These are phyloP conservation scores for Dichomitus squalens DNA, from an alignment of 1,284 basidiomycete genomes.

Conservation along the genomic window DNA sequence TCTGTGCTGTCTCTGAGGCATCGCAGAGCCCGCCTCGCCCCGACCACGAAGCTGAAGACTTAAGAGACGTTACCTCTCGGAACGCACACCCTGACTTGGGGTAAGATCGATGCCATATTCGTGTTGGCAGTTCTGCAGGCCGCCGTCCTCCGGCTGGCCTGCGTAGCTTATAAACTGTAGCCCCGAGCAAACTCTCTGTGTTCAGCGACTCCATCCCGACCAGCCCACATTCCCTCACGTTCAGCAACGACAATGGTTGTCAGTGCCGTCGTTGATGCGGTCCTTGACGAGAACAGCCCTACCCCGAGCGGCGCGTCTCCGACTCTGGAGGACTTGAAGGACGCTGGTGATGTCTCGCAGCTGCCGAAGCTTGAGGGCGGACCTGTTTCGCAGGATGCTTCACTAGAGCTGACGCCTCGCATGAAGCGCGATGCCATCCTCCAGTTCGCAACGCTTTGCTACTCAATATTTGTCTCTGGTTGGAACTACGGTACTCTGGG, in stretches of 20 bases:
- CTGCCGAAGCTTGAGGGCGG: constrained; percentile 3
- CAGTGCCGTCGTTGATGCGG: neutral
- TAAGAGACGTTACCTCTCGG: neutral
- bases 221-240: neutral
- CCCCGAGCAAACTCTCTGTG: neutral
- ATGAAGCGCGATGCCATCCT: constrained; percentile 26
- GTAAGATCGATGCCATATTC: neutral
- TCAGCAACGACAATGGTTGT: neutral
- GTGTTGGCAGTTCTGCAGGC: too few relatives aligned
- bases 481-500: constrained; percentile 69
- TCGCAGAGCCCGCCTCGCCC: neutral
- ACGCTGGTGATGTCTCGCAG: neutral
- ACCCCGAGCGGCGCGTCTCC: constrained; percentile 5
- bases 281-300: constrained; percentile 5
- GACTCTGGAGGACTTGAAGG: neutral
- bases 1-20: constrained; percentile 33
- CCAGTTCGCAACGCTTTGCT: constrained; percentile 44
- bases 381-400: neutral
- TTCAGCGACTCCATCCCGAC: neutral
- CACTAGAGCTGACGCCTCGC: constrained; percentile 9
- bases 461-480: constrained; percentile 48
- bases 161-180: neutral
- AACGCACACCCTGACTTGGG: neutral
- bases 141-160: too few relatives aligned
- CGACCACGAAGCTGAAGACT: neutral